Evolutionary conservation across 2,329 filamentous ascomycete species (phyloP).

Genomic region (Waltergamsia citrina): DNA sequence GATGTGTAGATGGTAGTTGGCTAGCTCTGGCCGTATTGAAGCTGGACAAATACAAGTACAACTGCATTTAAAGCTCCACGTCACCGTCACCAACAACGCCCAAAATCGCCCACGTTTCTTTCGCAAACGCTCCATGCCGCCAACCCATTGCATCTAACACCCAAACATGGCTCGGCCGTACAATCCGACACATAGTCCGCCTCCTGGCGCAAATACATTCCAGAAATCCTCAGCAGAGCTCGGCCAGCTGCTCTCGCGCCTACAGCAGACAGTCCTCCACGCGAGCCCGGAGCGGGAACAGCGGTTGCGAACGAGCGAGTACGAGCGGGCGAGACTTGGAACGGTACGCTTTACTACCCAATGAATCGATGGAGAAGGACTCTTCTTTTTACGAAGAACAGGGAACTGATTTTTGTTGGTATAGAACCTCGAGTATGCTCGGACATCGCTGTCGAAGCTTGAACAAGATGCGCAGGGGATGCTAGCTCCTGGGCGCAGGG

Average conservation of each 20-base stretch:
- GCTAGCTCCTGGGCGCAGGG: slow-evolving; percentile 47
- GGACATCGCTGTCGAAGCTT: slow-evolving; percentile 56
- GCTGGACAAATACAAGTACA: too few species aligned
- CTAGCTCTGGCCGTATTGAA: too few species aligned
- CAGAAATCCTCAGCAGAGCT: slow-evolving; percentile 37
- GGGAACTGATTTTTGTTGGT: slow-evolving; percentile 37
- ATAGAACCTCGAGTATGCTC: slow-evolving; percentile 65
- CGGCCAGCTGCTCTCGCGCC: slow-evolving; percentile 52
- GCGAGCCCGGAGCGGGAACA: slow-evolving; percentile 49
- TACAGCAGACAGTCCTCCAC: slow-evolving; percentile 56
- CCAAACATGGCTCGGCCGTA: slow-evolving; percentile 17
- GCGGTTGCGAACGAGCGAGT: slow-evolving; percentile 50
- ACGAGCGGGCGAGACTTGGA: slow-evolving; percentile 44
- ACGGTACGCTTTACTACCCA: slow-evolving; percentile 29
- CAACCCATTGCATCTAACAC: neutral
- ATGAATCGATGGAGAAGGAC: too few species aligned
- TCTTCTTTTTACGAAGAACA: too few species aligned
- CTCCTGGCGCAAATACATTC: neutral
- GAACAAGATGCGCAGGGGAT: slow-evolving; percentile 58
- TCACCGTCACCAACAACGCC: neutral
- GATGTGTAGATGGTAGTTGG: too few species aligned
- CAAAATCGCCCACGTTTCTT: too few species aligned
- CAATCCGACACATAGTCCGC: slow-evolving; percentile 4
- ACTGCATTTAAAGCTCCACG: neutral
- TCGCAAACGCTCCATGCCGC: too few species aligned